Evolutionary conservation across 73 alveolate genomes (phyloP).

Genomic region (Paramecium sexaurelia): DNA sequence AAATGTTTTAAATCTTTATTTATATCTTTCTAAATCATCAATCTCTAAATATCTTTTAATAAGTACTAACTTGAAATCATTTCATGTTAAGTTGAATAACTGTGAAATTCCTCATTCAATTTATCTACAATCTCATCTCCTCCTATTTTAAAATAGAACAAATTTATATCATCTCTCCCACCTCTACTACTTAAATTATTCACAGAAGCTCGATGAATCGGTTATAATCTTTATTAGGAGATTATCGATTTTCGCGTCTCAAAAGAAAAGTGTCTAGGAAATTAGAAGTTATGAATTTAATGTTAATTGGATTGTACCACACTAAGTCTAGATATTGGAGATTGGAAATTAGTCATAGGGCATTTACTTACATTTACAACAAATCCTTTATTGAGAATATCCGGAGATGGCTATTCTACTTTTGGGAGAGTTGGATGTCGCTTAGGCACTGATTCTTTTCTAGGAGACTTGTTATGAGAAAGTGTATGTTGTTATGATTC

Average conservation of each 20-base stretch:
- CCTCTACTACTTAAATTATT: background rate
- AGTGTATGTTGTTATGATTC: background rate
- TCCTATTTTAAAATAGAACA: background rate
- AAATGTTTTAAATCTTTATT: background rate
- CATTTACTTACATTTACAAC: background rate
- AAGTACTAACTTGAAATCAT: background rate
- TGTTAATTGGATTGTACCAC: background rate
- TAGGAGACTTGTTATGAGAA: background rate
- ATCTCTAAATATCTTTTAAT: background rate
- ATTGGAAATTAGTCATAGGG: background rate
- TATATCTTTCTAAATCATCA: constrained; percentile 2
- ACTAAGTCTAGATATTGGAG: background rate
- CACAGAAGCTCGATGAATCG: background rate
- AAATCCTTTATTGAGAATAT: background rate
- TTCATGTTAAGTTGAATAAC: background rate
- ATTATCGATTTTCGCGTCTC: background rate
- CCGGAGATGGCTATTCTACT: background rate
- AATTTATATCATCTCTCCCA: background rate
- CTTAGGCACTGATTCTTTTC: constrained; percentile 14
- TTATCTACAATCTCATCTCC: constrained; percentile 23
- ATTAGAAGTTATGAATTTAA: background rate
- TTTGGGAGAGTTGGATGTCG: constrained; percentile 9
- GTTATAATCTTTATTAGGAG: background rate
- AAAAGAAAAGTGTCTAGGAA: background rate
- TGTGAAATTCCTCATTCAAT: background rate